Evolutionary conservation across 2,329 filamentous ascomycete genomes (phyloP), one percentile per base, ranked within the genome.

Genomic region (Proliferodiscus dingleyae): DNA sequence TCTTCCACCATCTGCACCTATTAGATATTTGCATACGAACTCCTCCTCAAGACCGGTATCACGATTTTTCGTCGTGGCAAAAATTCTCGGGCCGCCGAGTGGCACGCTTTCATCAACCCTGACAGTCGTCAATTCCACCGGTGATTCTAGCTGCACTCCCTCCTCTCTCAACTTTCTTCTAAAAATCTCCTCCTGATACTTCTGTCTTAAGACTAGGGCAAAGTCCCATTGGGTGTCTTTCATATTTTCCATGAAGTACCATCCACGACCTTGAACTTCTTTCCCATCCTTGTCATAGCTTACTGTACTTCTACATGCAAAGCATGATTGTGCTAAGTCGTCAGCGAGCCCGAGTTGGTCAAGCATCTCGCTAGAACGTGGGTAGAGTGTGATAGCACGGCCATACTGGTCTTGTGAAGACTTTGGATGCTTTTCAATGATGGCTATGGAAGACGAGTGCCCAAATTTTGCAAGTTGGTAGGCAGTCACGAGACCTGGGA

Each of bases 201-300:
- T 77, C 59, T 80, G 74, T 13, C 75, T 65, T 43, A 80, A 54
- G 1, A 77, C 74, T n/a, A 77, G 62, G 0, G 69, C 67, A 54
- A 75, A 79, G 49, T 74, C 68, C 61, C 71, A 77, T 21, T 64
- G 62, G 1, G 74, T 74, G 46, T 75, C 71, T 28, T 67, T 68
- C 64, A 77, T 75, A 28, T 71, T 64, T 52, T 75, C 70, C 69
- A 78, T 73, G 48, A 77, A 76, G 23, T 65, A 68, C 72, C 72
- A 75, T 1, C 70, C 72, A 41, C 72, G 61, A 2, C 70, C 71
- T 3, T 66, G 53, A 15, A 69, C 62, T 49, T 71, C 68, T 30
- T 73, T 63, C 13, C 74, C 73, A 38, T 68, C 56, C 40, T 43
- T 47, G 28, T 75, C 66, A 59, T 76, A 77, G 4, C 69, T 70